Conservation (phyloP, 176 grass and related monocot genomes). For the Saccharum officinarum region DNA sequence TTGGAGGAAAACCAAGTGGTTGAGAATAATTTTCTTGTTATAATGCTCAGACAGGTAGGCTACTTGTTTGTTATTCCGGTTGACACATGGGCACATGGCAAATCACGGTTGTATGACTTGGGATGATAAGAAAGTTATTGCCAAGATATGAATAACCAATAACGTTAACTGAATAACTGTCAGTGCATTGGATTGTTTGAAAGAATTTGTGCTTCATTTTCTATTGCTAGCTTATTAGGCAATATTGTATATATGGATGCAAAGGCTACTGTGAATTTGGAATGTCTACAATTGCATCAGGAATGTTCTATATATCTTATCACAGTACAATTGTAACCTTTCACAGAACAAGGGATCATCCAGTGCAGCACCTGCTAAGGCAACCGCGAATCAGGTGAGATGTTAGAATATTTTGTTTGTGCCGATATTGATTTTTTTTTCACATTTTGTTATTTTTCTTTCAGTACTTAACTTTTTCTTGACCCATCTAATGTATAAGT, state of each 20-base stretch:
- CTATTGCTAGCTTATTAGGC: background rate
- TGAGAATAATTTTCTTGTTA: constrained; percentile 78
- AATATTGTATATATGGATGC: background rate
- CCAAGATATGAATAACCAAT: background rate
- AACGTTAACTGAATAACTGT: background rate
- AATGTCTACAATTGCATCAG: background rate
- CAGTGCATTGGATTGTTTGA: constrained; percentile 7
- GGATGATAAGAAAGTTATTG: background rate
- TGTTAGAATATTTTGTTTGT: constrained; percentile 8
- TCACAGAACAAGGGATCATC: constrained; percentile 74
- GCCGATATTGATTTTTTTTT: background rate
- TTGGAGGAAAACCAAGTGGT: constrained; percentile 78
- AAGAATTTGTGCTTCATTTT: constrained; percentile 5
- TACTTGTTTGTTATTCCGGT: constrained; percentile 29
- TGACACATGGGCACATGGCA: background rate
- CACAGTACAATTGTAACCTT: constrained; percentile 19
- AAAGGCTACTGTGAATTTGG: background rate
- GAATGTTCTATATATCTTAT: background rate
- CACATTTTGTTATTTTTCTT: constrained; percentile 4
- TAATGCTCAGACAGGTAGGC: constrained; percentile 83
- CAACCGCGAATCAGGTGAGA: constrained; percentile 56
- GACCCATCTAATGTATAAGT: background rate
- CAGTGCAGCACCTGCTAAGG: constrained; percentile 61
- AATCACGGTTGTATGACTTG: background rate
- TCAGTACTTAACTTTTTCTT: background rate